A percentile compares a stretch with the other conserved stretches of the same genome.
These are phyloP conservation scores for Agrocybe pediades DNA, from an alignment of 768 basidiomycete species.

Conservation along the genomic window DNA sequence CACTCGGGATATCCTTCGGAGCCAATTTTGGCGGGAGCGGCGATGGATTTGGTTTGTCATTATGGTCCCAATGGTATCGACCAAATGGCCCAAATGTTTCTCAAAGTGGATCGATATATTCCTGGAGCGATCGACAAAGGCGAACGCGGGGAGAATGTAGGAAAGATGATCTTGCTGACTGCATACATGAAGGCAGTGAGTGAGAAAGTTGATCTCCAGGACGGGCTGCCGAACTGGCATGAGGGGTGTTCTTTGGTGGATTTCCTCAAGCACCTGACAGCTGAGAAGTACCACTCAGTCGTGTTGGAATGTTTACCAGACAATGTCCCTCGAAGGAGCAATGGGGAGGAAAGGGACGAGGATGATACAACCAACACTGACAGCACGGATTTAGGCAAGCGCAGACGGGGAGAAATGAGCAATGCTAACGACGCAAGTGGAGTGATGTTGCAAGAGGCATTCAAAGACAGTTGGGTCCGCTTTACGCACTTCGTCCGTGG, in stretches of 20 bases:
- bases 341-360: too few species aligned
- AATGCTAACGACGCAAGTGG: too few species aligned
- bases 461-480: conserved; percentile 23
- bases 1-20: conserved; percentile 32
- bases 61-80: neutral
- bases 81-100: neutral
- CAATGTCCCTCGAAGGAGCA: too few species aligned
- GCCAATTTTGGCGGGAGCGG: conserved; percentile 35
- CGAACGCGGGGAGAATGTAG: conserved; percentile 24
- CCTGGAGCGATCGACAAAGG: conserved; percentile 15
- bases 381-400: too few species aligned
- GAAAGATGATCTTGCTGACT: conserved; percentile 20
- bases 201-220: neutral
- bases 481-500: conserved; percentile 32
- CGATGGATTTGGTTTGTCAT: conserved; percentile 4
- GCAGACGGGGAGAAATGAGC: too few species aligned
- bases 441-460: conserved; percentile 13
- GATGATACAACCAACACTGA: too few species aligned
- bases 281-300: neutral
- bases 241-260: conserved; percentile 17
- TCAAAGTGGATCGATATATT: neutral
- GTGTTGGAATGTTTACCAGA: conserved; percentile 23
- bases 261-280: conserved; percentile 4
- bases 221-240: conserved; percentile 9
- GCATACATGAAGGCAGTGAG: conserved; percentile 24